Evolutionary conservation across 2,329 filamentous ascomycete genomes (phyloP), one percentile per base, ranked within the genome.

Genomic region (Ophiostoma perfectum): DNA sequence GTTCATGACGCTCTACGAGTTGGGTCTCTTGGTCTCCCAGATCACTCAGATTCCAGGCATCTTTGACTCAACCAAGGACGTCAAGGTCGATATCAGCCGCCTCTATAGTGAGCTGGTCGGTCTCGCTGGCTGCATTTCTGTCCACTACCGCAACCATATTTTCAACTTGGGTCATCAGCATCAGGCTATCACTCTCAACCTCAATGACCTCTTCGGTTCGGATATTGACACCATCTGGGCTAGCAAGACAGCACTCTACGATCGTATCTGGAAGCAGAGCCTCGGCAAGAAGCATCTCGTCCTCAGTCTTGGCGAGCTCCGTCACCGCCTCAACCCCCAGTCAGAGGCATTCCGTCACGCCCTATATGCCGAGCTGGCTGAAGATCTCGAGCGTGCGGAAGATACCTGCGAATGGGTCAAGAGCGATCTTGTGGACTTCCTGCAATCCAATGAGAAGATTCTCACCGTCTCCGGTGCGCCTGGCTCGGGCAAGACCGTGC

Each of bases 401-500:
- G 78, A 78, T 62, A 80, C 78, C 0, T 80, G 79, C 69, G 74
- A 77, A 49, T 80, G 79, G 79, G 73, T 80, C 63, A 76, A 77
- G 69, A 73, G 72, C 1, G 74, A 75, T 41, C 72, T 80, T 3
- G 70, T 74, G 1, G 75, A 78, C 5, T 80, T 80, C 69, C 73
- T 79, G 16, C 70, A 74, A 16, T 74, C 76, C 64, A 72, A 73
- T 0, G 75, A 79, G 4, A 77, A 77, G 63, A 69, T 78, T 0
- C 71, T 80, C 16, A 76, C 75, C 9, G 72, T 80, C 42, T 78
- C 76, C 74, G 94, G 94, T 0, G 92, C 93, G 1, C 85, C 87
- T 3, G 90, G 88, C 0, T 90, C 91, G 41, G 94, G 94, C 62
- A 98, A 97, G 81, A 97, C 94, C 1, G 94, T 94, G 0, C 79